These are phyloP conservation scores for Holtermanniella nyarrowii DNA, from an alignment of 768 basidiomycete species.

Conservation along the genomic window DNA sequence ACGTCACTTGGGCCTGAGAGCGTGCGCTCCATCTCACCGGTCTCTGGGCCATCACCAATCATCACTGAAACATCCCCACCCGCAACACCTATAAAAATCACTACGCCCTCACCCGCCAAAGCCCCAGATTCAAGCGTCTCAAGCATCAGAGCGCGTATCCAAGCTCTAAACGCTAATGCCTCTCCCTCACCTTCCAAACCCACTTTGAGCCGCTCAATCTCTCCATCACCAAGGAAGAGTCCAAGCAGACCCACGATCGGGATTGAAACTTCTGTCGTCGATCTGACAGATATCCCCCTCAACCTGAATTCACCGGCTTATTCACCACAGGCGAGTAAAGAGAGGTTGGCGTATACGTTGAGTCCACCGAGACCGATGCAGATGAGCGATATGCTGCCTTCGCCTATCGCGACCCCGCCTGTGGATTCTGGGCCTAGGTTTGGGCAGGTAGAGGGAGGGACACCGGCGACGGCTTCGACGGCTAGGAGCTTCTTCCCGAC, in stretches of 20 bases:
- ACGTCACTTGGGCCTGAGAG: no score
- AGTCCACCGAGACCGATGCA: conserved; percentile 12
- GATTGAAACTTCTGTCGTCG: no score
- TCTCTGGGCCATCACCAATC: neutral
- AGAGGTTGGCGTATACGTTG: neutral
- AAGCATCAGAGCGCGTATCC: neutral
- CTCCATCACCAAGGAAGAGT: neutral
- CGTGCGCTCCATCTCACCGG: no score
- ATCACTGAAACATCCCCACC: neutral
- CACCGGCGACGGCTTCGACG: neutral
- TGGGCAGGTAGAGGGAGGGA: neutral
- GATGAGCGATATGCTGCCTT: conserved; percentile 5
- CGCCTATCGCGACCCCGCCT: conserved; percentile 15
- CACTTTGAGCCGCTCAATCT: neutral
- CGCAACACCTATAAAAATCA: no score
- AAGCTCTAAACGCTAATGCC: neutral
- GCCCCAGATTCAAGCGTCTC: neutral
- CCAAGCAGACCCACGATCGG: no score
- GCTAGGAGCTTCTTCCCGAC: conserved; percentile 18
- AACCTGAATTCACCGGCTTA: neutral
- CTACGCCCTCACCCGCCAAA: neutral
- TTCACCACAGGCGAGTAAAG: neutral
- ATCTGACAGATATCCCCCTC: neutral
- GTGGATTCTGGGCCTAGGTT: conserved; percentile 6
- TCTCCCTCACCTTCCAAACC: neutral